phyloP scores from a whole-genome alignment of 306 rosid genomes.

The Ochetophila trinervis region DNA sequence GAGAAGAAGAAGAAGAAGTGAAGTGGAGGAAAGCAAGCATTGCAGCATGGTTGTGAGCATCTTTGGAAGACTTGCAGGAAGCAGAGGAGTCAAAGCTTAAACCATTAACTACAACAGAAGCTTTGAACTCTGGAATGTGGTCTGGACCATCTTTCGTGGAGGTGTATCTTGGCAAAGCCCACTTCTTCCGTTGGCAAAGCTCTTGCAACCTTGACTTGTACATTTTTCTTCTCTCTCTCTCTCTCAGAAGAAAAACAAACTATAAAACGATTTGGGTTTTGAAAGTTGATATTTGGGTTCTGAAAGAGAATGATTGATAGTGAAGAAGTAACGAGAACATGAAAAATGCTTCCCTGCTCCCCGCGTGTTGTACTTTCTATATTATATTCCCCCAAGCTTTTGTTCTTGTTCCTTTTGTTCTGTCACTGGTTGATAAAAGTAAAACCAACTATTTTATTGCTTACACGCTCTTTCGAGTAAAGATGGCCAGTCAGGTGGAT shows the following conservation, averaged over 20 bases:
- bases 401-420: too few relatives aligned
- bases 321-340: too few relatives aligned
- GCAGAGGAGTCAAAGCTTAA: slow-evolving; percentile 29
- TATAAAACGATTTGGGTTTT: too few relatives aligned
- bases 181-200: slow-evolving; percentile 51
- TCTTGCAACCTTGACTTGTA: slow-evolving; percentile 62
- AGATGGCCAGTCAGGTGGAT: too few relatives aligned
- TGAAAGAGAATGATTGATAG: too few relatives aligned
- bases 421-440: too few relatives aligned
- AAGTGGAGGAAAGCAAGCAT: slow-evolving; percentile 47
- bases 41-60: slow-evolving; percentile 64
- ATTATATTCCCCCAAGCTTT: too few relatives aligned
- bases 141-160: slow-evolving; percentile 48
- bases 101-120: slow-evolving; percentile 49
- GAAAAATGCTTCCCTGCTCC: too few relatives aligned
- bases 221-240: slow-evolving; percentile 32
- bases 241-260: neutral
- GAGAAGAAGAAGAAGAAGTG: slow-evolving; percentile 29
- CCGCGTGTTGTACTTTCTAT: too few relatives aligned
- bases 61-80: slow-evolving; percentile 42
- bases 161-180: slow-evolving; percentile 49
- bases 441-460: too few relatives aligned
- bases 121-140: slow-evolving; percentile 52
- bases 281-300: too few relatives aligned
- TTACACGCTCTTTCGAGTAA: too few relatives aligned